Base-by-base conservation (phyloP, 108 stramenopile genomes). In the Aureococcus anophagefferens region DNA sequence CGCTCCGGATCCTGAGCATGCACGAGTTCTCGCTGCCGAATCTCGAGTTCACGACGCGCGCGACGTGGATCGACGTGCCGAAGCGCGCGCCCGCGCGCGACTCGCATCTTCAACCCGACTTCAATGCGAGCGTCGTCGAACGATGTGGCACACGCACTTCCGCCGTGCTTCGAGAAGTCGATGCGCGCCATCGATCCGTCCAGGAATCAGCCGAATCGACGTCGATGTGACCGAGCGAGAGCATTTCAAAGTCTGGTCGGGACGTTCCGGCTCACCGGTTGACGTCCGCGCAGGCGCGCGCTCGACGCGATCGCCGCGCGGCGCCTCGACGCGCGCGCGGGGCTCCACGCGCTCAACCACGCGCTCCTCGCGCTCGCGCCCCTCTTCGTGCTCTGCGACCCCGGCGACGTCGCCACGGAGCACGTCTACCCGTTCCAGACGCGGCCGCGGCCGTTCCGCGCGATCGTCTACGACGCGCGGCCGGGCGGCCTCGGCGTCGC, bases 261-360 rank as follows among this genome's bases (percentile, higher is more conserved):
- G n/a, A n/a, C n/a, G n/a, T n/a, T n/a, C n/a, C n/a, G n/a, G n/a
- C n/a, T n/a, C n/a, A n/a, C n/a, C n/a, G n/a, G n/a, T n/a, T n/a
- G n/a, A n/a, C n/a, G n/a, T n/a, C n/a, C n/a, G n/a, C n/a, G n/a
- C n/a, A n/a, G n/a, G n/a, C n/a, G 9, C 40, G 40, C 40, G 13
- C 25, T 69, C 44, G n/a, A 46, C 75, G 29, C 16, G 28, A 62
- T 85, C 16, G 72, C 71, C 30, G 33, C 36, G 18, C 46, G n/a
- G 1, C 46, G 66, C 4, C 71, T 59, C 0, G 80, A 81, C 72
- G 74, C 40, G 40, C 77, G 44, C 28, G 74, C 33, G 83, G 94
- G 96, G 4, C 83, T 94, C 5, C 96, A 97, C 81, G 95, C 94
- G 28, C 74, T 93, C 0, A 90, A 86, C 16, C 96, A 98, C 79